phyloP scores from a whole-genome alignment of 2,329 filamentous ascomycete genomes.

The Exserohilum rostratum region DNA sequence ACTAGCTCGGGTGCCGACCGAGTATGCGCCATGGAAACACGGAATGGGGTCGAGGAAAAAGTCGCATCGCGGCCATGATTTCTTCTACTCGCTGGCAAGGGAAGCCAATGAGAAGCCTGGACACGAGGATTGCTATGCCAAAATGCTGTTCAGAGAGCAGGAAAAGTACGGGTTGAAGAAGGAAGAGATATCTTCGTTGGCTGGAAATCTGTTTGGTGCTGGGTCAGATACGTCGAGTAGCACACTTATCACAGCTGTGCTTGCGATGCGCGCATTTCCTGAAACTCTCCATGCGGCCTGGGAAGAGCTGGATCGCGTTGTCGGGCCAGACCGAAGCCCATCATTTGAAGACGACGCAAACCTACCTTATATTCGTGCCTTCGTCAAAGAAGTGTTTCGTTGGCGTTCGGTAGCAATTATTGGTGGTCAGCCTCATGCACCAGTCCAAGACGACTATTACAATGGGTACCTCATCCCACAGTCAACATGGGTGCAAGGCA shows the following conservation, averaged over 20 bases:
- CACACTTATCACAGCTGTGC: constrained; percentile 43
- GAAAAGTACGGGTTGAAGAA: constrained; percentile 36
- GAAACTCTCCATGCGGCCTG: constrained; percentile 37
- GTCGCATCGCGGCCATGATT: constrained; percentile 40
- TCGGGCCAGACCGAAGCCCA: constrained; percentile 44
- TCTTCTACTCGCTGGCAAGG: constrained; percentile 42
- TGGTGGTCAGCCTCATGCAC: constrained; percentile 46
- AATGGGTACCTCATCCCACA: constrained; percentile 50
- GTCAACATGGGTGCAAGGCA: constrained; percentile 48
- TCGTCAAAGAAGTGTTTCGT: constrained; percentile 45
- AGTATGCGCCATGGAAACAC: constrained; percentile 45
- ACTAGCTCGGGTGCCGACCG: constrained; percentile 63
- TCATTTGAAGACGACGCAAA: constrained; percentile 39
- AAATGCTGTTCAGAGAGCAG: constrained; percentile 51
- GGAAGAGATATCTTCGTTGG: constrained; percentile 41
- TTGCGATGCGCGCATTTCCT: constrained; percentile 45
- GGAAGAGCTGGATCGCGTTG: constrained; percentile 43
- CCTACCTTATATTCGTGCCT: constrained; percentile 49
- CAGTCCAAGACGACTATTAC: constrained; percentile 44
- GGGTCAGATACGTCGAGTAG: constrained; percentile 45
- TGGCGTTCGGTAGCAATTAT: constrained; percentile 46
- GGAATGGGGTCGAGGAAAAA: constrained; percentile 36
- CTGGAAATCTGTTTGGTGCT: constrained; percentile 43
- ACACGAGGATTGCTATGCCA: constrained; percentile 43
- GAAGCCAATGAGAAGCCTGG: constrained; percentile 40